These are phyloP conservation scores for Aspergillus olivimuriae DNA, from an alignment of 495 filamentous ascomycete genomes.

Conservation along the genomic window DNA sequence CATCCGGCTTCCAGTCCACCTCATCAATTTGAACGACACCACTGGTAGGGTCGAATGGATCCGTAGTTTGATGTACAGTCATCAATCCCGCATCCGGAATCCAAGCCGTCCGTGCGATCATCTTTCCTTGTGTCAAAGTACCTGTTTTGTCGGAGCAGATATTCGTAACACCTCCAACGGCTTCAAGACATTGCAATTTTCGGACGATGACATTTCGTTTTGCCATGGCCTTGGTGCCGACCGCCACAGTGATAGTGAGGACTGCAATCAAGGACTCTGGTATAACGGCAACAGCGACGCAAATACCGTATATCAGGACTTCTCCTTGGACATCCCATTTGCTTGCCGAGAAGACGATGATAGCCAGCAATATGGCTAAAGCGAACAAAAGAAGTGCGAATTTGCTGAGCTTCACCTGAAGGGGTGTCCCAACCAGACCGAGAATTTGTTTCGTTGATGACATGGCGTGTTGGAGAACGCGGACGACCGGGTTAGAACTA, in stretches of 20 bases:
- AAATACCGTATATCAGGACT: constrained; percentile 77
- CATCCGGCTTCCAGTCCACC: constrained; percentile 21
- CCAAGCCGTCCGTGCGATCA: constrained; percentile 78
- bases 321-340: constrained; percentile 62
- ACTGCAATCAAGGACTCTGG: constrained; percentile 69
- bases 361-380: constrained; percentile 65
- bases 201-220: constrained; percentile 73
- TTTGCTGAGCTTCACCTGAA: constrained; percentile 75
- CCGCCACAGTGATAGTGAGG: constrained; percentile 66
- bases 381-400: constrained; percentile 70
- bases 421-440: constrained; percentile 73
- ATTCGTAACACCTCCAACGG: constrained; percentile 77
- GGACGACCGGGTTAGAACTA: constrained; percentile 58
- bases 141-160: constrained; percentile 89
- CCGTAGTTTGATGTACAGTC: constrained; percentile 46
- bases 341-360: constrained; percentile 76
- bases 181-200: constrained; percentile 74
- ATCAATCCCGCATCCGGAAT: constrained; percentile 56
- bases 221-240: constrained; percentile 68
- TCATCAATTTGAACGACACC: constrained; percentile 45
- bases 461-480: constrained; percentile 51
- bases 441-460: constrained; percentile 52
- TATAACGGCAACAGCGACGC: constrained; percentile 66
- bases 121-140: constrained; percentile 69
- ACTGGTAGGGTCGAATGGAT: constrained; percentile 59